Conservation (phyloP, 2,329 filamentous ascomycete genomes). For the Albifimbria verrucaria region DNA sequence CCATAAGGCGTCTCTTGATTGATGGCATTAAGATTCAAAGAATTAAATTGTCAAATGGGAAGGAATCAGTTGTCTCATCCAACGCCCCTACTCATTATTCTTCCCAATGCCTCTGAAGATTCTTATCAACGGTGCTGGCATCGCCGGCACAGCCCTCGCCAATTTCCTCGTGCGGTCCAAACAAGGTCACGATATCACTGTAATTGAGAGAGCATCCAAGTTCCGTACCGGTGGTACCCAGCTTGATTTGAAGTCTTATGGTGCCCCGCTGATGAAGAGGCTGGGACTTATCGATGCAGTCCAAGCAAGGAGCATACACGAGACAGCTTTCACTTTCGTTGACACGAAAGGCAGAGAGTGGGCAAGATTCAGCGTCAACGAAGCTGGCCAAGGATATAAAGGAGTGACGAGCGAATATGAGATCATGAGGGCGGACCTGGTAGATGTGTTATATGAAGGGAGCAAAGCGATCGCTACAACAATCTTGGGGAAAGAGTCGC, state of each 20-base stretch:
- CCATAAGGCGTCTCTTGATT: too few species aligned
- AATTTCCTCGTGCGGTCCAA: conserved; percentile 45
- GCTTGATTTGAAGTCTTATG: conserved; percentile 50
- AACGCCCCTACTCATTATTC: too few species aligned
- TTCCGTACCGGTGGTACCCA: conserved; percentile 48
- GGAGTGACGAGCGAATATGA: conserved; percentile 51
- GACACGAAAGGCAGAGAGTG: conserved; percentile 32
- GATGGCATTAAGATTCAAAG: too few species aligned
- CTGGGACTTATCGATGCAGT: conserved; percentile 20
- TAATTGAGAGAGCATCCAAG: conserved; percentile 36
- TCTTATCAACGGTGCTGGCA: conserved; percentile 30
- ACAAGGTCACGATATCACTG: conserved; percentile 33
- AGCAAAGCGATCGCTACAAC: conserved; percentile 23
- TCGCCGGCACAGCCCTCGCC: conserved; percentile 41
- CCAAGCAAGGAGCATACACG: conserved; percentile 36
- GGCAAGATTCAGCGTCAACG: conserved; percentile 37
- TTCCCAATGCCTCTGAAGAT: conserved; percentile 25
- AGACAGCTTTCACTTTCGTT: conserved; percentile 45
- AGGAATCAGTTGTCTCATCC: too few species aligned
- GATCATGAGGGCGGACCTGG: conserved; percentile 55
- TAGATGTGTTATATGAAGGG: conserved; percentile 42
- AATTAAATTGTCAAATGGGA: too few species aligned
- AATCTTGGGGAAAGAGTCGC: conserved; percentile 26
- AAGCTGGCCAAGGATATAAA: conserved; percentile 37
- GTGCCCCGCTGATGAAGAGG: conserved; percentile 44